Evolutionary conservation across 371 early-diverging fungal genomes (phyloP).

Genomic region (Catenaria anguillulae): DNA sequence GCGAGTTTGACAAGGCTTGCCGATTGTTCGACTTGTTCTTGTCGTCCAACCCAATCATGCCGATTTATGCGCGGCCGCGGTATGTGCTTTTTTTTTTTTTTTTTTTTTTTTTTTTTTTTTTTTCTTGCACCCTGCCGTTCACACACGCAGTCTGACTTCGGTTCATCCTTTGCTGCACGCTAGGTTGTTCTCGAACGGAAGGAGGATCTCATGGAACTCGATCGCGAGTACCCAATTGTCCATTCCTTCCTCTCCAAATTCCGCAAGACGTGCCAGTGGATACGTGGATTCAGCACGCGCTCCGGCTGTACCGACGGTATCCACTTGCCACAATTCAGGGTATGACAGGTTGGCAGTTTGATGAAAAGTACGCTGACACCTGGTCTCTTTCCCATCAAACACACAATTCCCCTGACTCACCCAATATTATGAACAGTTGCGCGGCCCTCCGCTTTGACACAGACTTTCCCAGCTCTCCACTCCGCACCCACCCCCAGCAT

Average conservation of each 20-base stretch:
- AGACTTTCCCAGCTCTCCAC: neutral
- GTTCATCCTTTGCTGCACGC: no score
- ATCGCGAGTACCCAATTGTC: constrained; percentile 33
- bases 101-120: no score
- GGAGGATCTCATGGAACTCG: constrained; percentile 26
- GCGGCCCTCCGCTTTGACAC: neutral
- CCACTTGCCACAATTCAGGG: neutral
- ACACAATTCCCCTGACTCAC: no score
- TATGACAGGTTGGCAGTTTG: neutral
- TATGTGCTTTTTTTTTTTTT: no score
- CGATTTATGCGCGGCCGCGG: constrained; percentile 54
- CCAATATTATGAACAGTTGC: no score
- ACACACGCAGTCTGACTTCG: no score
- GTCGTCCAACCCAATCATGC: constrained; percentile 51
- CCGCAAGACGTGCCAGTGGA: constrained; percentile 23
- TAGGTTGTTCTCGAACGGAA: constrained; percentile 36
- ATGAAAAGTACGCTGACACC: neutral
- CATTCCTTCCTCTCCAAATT: constrained; percentile 41
- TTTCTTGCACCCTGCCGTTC: no score
- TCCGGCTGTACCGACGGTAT: neutral
- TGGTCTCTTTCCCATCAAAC: no score
- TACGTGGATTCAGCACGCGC: neutral
- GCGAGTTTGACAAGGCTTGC: constrained; percentile 30
- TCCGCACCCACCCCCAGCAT: no score
- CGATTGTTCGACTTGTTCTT: constrained; percentile 64